phyloP scores from a whole-genome alignment of 768 basidiomycete species.

The Sarcomyxa edulis region DNA sequence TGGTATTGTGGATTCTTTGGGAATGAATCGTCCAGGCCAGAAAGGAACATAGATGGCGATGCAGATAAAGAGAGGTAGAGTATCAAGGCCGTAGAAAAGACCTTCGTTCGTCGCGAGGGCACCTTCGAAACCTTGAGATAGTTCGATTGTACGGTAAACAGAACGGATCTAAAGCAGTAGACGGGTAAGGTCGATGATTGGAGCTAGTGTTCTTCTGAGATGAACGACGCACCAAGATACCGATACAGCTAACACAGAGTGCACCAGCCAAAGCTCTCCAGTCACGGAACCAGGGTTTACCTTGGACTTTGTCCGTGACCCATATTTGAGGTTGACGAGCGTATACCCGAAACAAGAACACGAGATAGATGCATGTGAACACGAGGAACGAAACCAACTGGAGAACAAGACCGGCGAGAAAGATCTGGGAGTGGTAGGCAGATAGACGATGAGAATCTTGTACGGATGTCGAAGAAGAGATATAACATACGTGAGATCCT shows the following conservation, averaged over 20 bases:
- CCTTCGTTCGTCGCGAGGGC: constrained; percentile 51
- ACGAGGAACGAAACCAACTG: constrained; percentile 49
- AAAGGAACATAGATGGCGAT: constrained; percentile 49
- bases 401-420: constrained; percentile 50
- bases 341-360: constrained; percentile 46
- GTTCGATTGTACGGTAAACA: constrained; percentile 52
- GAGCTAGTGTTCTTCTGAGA: not conserved
- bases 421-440: constrained; percentile 28
- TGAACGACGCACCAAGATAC: constrained; percentile 48
- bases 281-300: constrained; percentile 42
- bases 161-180: constrained; percentile 49
- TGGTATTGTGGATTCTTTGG: no score
- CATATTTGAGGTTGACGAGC: constrained; percentile 34
- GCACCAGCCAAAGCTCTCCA: constrained; percentile 55
- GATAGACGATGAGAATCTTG: no score
- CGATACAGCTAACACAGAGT: constrained; percentile 50
- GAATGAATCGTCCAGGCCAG: constrained; percentile 62
- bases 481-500: constrained; percentile 29
- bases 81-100: constrained; percentile 63
- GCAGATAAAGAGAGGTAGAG: constrained; percentile 60
- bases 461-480: not conserved
- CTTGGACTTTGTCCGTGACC: constrained; percentile 28
- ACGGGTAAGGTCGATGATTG: not conserved
- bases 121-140: constrained; percentile 58
- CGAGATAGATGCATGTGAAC: constrained; percentile 40